phyloP scores from a whole-genome alignment of 2,329 filamentous ascomycete genomes.

The Sporothrix brasiliensis region DNA sequence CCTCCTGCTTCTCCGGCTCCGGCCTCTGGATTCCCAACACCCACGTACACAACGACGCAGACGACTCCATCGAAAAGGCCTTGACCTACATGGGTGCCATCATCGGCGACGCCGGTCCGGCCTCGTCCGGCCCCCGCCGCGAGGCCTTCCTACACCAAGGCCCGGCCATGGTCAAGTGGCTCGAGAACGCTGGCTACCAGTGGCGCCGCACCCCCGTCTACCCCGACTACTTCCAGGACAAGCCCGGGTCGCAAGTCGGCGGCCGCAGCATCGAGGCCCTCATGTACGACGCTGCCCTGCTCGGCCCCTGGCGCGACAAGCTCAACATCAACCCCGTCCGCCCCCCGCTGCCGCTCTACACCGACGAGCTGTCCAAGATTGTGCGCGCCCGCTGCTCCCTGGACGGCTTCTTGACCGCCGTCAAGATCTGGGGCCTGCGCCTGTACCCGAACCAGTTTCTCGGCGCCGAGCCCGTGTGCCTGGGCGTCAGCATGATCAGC shows the following conservation, averaged over 20 bases:
- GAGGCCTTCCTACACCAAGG: constrained; percentile 42
- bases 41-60: constrained; percentile 35
- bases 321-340: constrained; percentile 33
- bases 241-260: constrained; percentile 36
- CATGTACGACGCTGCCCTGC: constrained; percentile 39
- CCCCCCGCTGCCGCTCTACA: constrained; percentile 33
- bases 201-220: constrained; percentile 39
- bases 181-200: constrained; percentile 39
- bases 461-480: constrained; percentile 35
- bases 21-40: constrained; percentile 45
- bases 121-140: constrained; percentile 39
- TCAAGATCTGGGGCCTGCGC: constrained; percentile 31
- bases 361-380: constrained; percentile 33
- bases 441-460: constrained; percentile 30
- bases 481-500: constrained; percentile 39
- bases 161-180: constrained; percentile 42
- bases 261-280: constrained; percentile 40
- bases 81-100: constrained; percentile 40
- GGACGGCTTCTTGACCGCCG: constrained; percentile 30
- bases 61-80: constrained; percentile 39
- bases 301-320: constrained; percentile 38
- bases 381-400: constrained; percentile 29
- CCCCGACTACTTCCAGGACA: constrained; percentile 43
- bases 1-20: constrained; percentile 44
- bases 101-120: constrained; percentile 41